Conservation (phyloP, 169 alveolate genomes). For the Theileria orientalis region DNA sequence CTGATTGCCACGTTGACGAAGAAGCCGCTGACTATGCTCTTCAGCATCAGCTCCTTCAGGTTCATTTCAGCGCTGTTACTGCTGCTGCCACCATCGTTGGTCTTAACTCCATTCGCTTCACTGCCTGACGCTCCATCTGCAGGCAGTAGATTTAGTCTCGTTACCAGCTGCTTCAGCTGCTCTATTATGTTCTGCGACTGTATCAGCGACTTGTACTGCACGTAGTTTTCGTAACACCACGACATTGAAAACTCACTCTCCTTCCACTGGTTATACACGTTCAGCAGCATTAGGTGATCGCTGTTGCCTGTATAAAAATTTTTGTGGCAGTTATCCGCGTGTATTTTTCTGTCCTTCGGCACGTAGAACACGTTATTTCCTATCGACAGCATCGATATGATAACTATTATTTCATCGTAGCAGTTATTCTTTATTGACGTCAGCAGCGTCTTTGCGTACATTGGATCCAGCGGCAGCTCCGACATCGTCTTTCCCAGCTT, state of each 20-base stretch:
- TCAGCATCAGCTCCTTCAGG: slow-evolving; percentile 79
- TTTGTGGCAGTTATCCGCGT: slow-evolving; percentile 97
- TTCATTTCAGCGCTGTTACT: slow-evolving; percentile 39
- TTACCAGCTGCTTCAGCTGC: too few relatives aligned
- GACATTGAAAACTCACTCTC: slow-evolving; percentile 74
- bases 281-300: slow-evolving; percentile 98
- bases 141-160: too few relatives aligned
- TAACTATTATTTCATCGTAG: slow-evolving; percentile 91
- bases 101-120: slow-evolving; percentile 61
- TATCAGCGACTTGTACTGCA: slow-evolving; percentile 75
- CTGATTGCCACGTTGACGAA: slow-evolving; percentile 98
- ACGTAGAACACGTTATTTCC: slow-evolving; percentile 97
- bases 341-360: slow-evolving; percentile 94
- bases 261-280: slow-evolving; percentile 98
- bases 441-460: slow-evolving; percentile 95
- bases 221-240: slow-evolving; percentile 67
- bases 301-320: slow-evolving; percentile 94
- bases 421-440: slow-evolving; percentile 80
- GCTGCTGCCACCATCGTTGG: slow-evolving; percentile 52
- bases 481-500: slow-evolving; percentile 88
- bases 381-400: slow-evolving; percentile 97
- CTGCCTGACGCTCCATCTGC: not conserved
- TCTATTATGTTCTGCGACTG: slow-evolving; percentile 90
- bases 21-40: slow-evolving; percentile 98
- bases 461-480: slow-evolving; percentile 99